A percentile compares a stretch with the other conserved stretches of the same genome.
Conservation (phyloP, 2,329 filamentous ascomycete species). For the Xylariales sp. region DNA sequence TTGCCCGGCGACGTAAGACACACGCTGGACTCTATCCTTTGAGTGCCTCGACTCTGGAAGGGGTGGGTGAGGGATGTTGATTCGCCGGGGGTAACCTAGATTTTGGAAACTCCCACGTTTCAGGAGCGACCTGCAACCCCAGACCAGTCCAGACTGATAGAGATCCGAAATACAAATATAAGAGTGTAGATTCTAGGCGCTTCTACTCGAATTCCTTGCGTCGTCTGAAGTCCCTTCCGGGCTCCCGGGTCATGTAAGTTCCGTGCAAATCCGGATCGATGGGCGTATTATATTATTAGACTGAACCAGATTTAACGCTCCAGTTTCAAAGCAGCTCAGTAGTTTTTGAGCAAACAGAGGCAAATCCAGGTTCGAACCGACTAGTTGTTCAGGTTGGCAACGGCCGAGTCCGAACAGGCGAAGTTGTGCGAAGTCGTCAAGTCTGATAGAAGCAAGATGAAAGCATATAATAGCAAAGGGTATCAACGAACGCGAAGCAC, state of each 20-base stretch:
- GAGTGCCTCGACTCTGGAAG: not conserved
- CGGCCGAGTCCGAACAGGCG: not conserved
- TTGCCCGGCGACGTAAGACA: constrained; percentile 3
- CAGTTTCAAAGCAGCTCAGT: not conserved
- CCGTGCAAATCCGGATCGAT: not conserved
- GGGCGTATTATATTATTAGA: not conserved
- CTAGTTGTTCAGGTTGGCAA: too few relatives aligned
- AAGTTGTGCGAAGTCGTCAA: too few relatives aligned
- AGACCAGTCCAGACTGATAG: not conserved
- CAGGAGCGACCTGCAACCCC: not conserved
- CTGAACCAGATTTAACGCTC: not conserved
- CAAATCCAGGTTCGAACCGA: not conserved
- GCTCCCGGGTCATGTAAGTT: constrained; percentile 1
- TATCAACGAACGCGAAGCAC: constrained; percentile 1
- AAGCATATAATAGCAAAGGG: not conserved
- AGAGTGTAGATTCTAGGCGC: not conserved
- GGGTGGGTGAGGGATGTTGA: not conserved
- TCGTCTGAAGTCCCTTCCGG: constrained; percentile 1
- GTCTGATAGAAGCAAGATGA: constrained; percentile 3
- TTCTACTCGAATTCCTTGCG: not conserved
- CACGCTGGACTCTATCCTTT: not conserved
- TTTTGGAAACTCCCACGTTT: constrained; percentile 4
- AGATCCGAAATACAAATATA: not conserved
- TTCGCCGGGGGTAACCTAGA: not conserved
- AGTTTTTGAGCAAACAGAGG: not conserved